Percentiles rank a stretch among this genome's conserved stretches.
These are phyloP conservation scores for Trypanosoma mega DNA, from an alignment of 208 protist species.

Conservation along the genomic window DNA sequence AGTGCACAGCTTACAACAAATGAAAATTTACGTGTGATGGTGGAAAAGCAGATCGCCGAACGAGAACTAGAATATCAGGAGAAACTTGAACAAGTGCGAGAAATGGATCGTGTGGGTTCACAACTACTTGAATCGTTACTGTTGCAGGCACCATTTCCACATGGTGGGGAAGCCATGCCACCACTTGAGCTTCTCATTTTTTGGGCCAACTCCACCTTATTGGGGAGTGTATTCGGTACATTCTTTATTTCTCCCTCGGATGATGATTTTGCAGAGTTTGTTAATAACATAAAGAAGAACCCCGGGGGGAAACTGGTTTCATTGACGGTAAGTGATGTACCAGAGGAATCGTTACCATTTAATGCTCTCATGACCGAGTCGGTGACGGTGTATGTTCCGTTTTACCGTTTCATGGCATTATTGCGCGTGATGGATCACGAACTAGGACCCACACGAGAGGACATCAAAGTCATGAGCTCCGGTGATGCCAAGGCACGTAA, in stretches of 20 bases:
- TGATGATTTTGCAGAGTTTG: conserved; percentile 5
- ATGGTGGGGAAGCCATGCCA: conserved; percentile 7
- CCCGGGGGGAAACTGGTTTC: not conserved
- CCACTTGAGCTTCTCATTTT: conserved; percentile 36
- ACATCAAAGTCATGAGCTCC: conserved; percentile 13
- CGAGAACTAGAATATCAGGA: conserved; percentile 48
- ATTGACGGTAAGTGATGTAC: not conserved
- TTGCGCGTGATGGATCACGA: conserved; percentile 18
- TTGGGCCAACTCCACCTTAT: conserved; percentile 24
- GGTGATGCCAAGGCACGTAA: conserved; percentile 1
- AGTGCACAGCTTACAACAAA: conserved; percentile 36
- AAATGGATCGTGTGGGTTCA: conserved; percentile 67
- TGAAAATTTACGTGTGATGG: conserved; percentile 29
- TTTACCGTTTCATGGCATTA: conserved; percentile 15
- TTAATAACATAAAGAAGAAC: not conserved
- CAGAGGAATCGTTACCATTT: conserved; percentile 17
- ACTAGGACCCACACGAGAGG: conserved; percentile 6
- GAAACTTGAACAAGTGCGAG: conserved; percentile 47
- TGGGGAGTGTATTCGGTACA: conserved; percentile 17
- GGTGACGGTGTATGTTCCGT: conserved; percentile 12
- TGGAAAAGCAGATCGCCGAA: conserved; percentile 35
- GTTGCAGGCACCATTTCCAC: conserved; percentile 18
- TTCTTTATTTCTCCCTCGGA: conserved; percentile 15
- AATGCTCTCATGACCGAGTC: conserved; percentile 14
- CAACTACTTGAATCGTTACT: conserved; percentile 62